Evolutionary conservation across 2,329 filamentous ascomycete species (phyloP).

Genomic region (Periconia sp.): DNA sequence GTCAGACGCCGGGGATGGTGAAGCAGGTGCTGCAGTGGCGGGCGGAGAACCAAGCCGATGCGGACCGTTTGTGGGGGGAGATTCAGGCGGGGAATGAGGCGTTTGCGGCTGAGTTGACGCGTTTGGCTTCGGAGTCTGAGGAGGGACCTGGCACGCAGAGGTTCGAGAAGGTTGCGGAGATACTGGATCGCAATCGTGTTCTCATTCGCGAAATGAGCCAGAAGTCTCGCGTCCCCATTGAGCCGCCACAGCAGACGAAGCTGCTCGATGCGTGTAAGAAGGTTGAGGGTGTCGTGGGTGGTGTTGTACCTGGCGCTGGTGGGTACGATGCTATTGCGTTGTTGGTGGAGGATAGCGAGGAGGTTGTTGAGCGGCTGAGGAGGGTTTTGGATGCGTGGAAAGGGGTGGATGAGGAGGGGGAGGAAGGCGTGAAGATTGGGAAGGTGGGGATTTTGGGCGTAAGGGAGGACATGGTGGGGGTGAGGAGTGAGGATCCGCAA

Average conservation of each 20-base stretch:
- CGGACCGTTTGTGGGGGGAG: conserved; percentile 70
- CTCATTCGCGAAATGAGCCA: conserved; percentile 76
- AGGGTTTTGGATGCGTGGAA: conserved; percentile 69
- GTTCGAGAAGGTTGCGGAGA: conserved; percentile 54
- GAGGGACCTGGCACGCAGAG: conserved; percentile 42
- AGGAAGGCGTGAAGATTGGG: conserved; percentile 51
- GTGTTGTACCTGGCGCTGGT: conserved; percentile 90
- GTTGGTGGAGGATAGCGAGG: conserved; percentile 71
- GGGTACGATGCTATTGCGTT: conserved; percentile 89
- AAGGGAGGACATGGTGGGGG: conserved; percentile 72
- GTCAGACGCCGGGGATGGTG: conserved; percentile 92
- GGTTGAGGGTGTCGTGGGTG: conserved; percentile 81
- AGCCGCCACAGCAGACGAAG: conserved; percentile 81
- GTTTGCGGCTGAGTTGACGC: conserved; percentile 65
- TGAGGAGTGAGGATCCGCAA: conserved; percentile 44
- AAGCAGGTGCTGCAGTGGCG: conserved; percentile 87
- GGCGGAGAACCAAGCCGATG: conserved; percentile 62
- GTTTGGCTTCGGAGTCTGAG: conserved; percentile 47
- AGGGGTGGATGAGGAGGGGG: conserved; percentile 35
- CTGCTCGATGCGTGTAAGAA: conserved; percentile 74
- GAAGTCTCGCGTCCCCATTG: conserved; percentile 78
- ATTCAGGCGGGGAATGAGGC: conserved; percentile 75
- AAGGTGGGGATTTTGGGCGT: conserved; percentile 70
- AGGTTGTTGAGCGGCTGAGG: conserved; percentile 62
- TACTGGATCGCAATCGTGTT: conserved; percentile 54